Evolutionary conservation across 2,329 filamentous ascomycete genomes (phyloP).

Genomic region (Aspergillus awamori): DNA sequence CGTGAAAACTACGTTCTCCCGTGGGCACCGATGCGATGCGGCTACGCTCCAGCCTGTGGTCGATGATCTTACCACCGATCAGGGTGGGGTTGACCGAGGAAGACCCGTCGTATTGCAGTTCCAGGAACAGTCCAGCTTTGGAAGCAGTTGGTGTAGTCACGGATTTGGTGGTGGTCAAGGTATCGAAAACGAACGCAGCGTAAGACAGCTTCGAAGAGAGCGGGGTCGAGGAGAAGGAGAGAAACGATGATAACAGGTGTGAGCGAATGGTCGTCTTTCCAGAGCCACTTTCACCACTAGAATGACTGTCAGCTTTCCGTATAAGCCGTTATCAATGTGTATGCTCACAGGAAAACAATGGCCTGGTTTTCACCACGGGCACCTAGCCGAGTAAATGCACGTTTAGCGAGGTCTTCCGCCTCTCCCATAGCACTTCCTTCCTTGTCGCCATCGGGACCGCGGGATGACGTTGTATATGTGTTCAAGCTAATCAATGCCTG

Average conservation of each 20-base stretch:
- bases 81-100: constrained; percentile 81
- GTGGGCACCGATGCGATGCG: constrained; percentile 90
- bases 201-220: constrained; percentile 91
- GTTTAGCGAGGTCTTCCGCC: constrained; percentile 85
- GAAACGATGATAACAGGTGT: constrained; percentile 80
- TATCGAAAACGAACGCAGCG: constrained; percentile 93
- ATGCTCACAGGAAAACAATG: constrained; percentile 82
- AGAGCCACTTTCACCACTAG: constrained; percentile 89
- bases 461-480: constrained; percentile 87
- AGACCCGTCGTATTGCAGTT: constrained; percentile 93
- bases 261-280: constrained; percentile 94
- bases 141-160: constrained; percentile 93
- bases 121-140: constrained; percentile 92
- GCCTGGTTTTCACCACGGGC: constrained; percentile 92
- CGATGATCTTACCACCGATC: constrained; percentile 90
- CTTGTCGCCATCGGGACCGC: constrained; percentile 85
- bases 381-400: constrained; percentile 82
- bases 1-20: constrained; percentile 93
- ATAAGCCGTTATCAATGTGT: not conserved
- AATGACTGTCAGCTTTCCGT: constrained; percentile 26
- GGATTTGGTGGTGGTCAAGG: constrained; percentile 94
- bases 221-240: constrained; percentile 89
- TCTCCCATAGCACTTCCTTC: constrained; percentile 91
- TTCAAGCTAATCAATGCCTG: constrained; percentile 91
- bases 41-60: constrained; percentile 90